These are phyloP conservation scores for Alternaria brassicicola DNA, from an alignment of 2,329 filamentous ascomycete genomes.

Conservation along the genomic window DNA sequence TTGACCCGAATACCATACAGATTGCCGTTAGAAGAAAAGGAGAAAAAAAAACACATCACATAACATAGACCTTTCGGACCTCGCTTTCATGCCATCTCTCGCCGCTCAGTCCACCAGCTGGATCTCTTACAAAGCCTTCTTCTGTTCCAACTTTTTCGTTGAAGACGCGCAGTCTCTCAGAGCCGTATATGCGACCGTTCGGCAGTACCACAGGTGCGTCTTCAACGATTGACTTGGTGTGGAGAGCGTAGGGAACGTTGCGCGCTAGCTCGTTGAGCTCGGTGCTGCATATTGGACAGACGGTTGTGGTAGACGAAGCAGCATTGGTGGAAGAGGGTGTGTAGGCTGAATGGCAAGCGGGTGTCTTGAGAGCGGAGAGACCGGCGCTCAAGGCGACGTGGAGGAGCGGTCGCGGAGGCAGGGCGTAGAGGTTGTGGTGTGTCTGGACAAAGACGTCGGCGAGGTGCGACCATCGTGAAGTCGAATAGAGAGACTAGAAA, in stretches of 20 bases:
- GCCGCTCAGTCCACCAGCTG: constrained; percentile 66
- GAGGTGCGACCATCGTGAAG: constrained; percentile 74
- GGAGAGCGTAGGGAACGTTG: constrained; percentile 90
- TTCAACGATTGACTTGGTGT: constrained; percentile 92
- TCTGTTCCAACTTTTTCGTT: constrained; percentile 78
- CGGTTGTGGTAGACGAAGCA: constrained; percentile 68
- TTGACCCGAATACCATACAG: not conserved
- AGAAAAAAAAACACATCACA: constrained; percentile 53
- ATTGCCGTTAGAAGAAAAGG: not conserved
- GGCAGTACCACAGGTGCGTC: constrained; percentile 85
- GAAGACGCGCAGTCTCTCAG: constrained; percentile 73
- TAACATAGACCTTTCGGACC: constrained; percentile 90
- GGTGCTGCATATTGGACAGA: constrained; percentile 95
- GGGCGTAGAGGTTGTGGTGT: constrained; percentile 82
- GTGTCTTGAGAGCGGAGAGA: constrained; percentile 93
- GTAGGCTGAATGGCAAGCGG: constrained; percentile 79
- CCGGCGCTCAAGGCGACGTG: constrained; percentile 91
- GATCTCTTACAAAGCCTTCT: constrained; percentile 73
- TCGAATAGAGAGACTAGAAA: constrained; percentile 72
- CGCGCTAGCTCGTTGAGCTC: constrained; percentile 91
- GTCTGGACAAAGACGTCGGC: constrained; percentile 82
- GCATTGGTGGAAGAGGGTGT: constrained; percentile 60
- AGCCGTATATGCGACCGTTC: constrained; percentile 84
- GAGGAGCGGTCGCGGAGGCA: constrained; percentile 82
- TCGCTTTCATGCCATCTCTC: constrained; percentile 56